Base-by-base conservation (phyloP, 257 asterid species). In the Jasminum sambac region DNA sequence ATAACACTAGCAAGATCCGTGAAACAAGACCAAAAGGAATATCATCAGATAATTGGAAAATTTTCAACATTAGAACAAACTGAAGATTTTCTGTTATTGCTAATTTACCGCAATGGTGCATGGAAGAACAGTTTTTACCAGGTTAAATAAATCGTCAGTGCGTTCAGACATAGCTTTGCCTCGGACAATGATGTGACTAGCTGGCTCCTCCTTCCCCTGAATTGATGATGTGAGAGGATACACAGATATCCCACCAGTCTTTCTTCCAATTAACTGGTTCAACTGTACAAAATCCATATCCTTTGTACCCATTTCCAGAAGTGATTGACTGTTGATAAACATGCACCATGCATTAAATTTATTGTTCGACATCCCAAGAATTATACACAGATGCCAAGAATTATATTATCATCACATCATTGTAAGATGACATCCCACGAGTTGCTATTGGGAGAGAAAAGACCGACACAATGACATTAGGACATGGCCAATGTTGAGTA, bases 281-380 rank as follows among this genome's bases (percentile, higher is more conserved):
- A 95, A 77, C 75, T 91, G 96, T 61, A 95, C 99, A 75, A 95
- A 95, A 66, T 95, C 94, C 87, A 91, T 61, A 79, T 95, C 96
- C 76, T 91, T 86, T 24, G 99, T 91, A 40, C 99, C 99, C 99
- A 95, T 95, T 88, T 95, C 99, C 85, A 82, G 91, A 77, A 95
- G 81, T 17, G 99, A 89, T 78, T 91, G 99, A 81, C 99, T 95
- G 88, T 85, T 78, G 59, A 80, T 69, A 76, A 67, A 79, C 50
- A 63, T 41, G 41, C 25, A 69, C 37, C 62, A 48, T 72, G 75
- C 67, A 67, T 78, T 36, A 77, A 55, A 62, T 73, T 60, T 38
- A 48, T 17, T 67, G 72, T 60, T 58, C 19, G 30, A 43, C 21
- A 52, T 44, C 13, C 39, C 67, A 34, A 57, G 30, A 60, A 37